Evolutionary conservation across 805 yeast genomes (phyloP), one percentile per base, ranked within the genome.

Genomic region (Pichia insulana): DNA sequence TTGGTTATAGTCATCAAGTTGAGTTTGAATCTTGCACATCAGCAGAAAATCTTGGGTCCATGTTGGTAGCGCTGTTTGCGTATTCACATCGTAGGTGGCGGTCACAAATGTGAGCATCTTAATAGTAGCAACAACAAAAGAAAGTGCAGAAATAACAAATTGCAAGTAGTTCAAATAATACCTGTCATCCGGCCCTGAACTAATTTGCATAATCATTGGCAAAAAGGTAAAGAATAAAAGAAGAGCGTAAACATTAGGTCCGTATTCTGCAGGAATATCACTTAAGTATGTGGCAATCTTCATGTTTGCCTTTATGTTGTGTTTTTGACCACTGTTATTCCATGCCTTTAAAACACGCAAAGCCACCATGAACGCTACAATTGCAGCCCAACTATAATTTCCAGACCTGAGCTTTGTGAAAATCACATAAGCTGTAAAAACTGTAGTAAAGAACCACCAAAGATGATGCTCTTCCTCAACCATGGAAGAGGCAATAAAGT

Each of bases 401-500:
- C 40, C 31, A 11, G 34, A 28, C 13, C 44, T 44, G 8, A 48
- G 13, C 3, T 56, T 44, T 42, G 50, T 37, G 17, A 47, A 43
- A 3, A 52, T 40, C 30, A 54, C 31, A 9, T 48, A 35, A 0
- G 53, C 40, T 4, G 53, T 17, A 32, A 60, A 53, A 0, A 71
- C 69, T 0, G 74, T 66, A 0, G 73, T 57, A 18, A 73, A 64
- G 79, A 86, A 83, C 85, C 95, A 92, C 98, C 98, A 92, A 15
- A 89, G 60, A 56, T 89, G 96, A 56, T 92, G 95, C 56, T 92
- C 98, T 59, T 92, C 98, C 55, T 92, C 98, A 15, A 92, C 83
- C 44, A 89, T 68, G 22, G 96, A 89, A 46, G 94, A 86, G 10
- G 89, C 96, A 63, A 89, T 86, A 49, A 81, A 70, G 0, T 85